These are phyloP conservation scores for Pichia sp. DNA, from an alignment of 1,139 yeast genomes.

Conservation along the genomic window DNA sequence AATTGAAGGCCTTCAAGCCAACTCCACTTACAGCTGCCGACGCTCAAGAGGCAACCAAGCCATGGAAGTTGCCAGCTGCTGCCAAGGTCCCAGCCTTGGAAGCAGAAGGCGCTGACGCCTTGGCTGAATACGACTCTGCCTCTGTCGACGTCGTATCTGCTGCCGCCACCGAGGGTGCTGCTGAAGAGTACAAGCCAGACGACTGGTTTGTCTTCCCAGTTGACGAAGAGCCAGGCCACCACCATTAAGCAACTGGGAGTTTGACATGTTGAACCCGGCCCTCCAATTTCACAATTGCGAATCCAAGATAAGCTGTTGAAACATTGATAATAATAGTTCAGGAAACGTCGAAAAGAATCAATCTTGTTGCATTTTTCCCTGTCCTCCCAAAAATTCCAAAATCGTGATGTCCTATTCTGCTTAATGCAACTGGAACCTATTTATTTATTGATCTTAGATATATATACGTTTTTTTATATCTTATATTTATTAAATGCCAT, in stretches of 20 bases:
- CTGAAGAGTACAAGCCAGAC: constrained; percentile 41
- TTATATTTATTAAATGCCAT: constrained; percentile 16
- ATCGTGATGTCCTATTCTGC: background rate
- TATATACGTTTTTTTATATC: constrained; percentile 12
- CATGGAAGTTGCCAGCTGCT: constrained; percentile 74
- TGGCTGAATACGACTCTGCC: constrained; percentile 69
- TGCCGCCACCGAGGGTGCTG: constrained; percentile 39
- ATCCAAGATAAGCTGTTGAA: background rate
- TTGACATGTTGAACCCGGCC: background rate
- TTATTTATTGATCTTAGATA: constrained; percentile 15
- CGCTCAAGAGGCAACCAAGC: constrained; percentile 74
- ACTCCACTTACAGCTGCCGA: constrained; percentile 68
- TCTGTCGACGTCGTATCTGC: constrained; percentile 66
- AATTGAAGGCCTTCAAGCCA: constrained; percentile 85
- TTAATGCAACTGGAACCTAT: constrained; percentile 2
- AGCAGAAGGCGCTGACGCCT: constrained; percentile 65
- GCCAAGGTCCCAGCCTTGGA: constrained; percentile 72
- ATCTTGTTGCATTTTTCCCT: background rate
- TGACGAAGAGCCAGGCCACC: constrained; percentile 60
- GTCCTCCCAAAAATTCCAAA: background rate
- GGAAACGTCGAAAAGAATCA: background rate
- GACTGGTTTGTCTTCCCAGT: constrained; percentile 85
- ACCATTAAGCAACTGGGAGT: constrained; percentile 25
- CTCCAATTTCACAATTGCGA: background rate
- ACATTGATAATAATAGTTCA: no score